phyloP scores from a whole-genome alignment of 129 eudicot genomes.

The Scalesia atractyloides region DNA sequence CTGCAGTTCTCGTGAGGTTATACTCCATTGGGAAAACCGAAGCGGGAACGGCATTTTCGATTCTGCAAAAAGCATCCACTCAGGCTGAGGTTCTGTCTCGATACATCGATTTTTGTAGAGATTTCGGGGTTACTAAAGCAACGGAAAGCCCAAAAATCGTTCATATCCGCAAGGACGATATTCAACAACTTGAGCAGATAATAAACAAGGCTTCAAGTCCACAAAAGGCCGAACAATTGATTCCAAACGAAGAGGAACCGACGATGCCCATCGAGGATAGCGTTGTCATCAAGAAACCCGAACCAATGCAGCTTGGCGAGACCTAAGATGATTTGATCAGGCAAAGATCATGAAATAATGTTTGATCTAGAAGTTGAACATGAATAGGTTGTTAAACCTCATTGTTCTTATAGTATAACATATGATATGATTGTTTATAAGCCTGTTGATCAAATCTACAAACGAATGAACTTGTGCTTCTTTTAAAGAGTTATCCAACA shows the following conservation, averaged over 20 bases:
- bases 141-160: constrained; percentile 49
- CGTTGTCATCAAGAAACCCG: constrained; percentile 5
- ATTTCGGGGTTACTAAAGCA: constrained; percentile 61
- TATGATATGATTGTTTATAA: constrained; percentile 8
- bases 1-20: constrained; percentile 42
- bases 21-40: constrained; percentile 49
- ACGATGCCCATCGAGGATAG: constrained; percentile 11
- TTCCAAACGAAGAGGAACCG: constrained; percentile 21
- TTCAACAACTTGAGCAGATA: constrained; percentile 58
- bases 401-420: constrained; percentile 2
- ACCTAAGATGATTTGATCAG: constrained; percentile 11
- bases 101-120: constrained; percentile 53
- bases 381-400: not conserved
- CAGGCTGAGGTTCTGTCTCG: constrained; percentile 61
- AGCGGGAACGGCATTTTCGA: constrained; percentile 50
- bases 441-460: constrained; percentile 2
- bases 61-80: constrained; percentile 48
- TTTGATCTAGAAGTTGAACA: not conserved
- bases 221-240: not conserved
- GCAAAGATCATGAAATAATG: not conserved
- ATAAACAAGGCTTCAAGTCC: constrained; percentile 30
- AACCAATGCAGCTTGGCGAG: not conserved
- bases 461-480: constrained; percentile 6
- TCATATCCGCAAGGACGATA: constrained; percentile 47
- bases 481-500: not conserved